A percentile compares a stretch with the other conserved stretches of the same genome.
Conservation (phyloP, 176 grass and related monocot species). For the Aegilops longissima region DNA sequence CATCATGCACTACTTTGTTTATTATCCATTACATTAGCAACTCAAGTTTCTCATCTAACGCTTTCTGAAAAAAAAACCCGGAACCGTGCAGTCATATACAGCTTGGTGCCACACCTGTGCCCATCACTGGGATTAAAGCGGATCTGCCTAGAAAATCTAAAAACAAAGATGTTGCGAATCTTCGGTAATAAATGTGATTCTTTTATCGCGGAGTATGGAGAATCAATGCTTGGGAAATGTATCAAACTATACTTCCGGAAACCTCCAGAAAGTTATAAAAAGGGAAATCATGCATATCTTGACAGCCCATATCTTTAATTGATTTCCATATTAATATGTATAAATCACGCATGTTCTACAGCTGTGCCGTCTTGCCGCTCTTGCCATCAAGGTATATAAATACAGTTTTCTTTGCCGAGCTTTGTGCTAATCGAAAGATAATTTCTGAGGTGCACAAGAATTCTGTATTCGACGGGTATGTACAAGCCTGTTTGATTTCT, state of each 20-base stretch:
- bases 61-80: not conserved
- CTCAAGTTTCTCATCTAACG: conserved; percentile 6
- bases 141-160: conserved; percentile 63
- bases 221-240: not conserved
- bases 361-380: not conserved
- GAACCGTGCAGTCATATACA: conserved; percentile 68
- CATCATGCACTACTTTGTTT: not conserved
- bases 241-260: not conserved
- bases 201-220: not conserved
- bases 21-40: not conserved
- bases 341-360: not conserved
- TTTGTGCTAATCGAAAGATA: not conserved
- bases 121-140: conserved; percentile 73
- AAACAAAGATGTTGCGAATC: conserved; percentile 75
- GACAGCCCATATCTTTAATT: not conserved
- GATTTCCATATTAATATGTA: not conserved
- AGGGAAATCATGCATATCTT: not conserved
- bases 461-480: not conserved
- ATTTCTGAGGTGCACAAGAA: not conserved
- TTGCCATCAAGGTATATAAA: not conserved
- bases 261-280: not conserved
- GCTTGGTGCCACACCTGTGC: conserved; percentile 69
- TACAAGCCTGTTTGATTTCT: not conserved
- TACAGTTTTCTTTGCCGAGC: not conserved
- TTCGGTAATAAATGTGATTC: not conserved